Percentiles rank a stretch among this genome's conserved stretches.
Evolutionary conservation across 2,329 filamentous ascomycete species (phyloP).

Genomic region (Diaporthe batatas): DNA sequence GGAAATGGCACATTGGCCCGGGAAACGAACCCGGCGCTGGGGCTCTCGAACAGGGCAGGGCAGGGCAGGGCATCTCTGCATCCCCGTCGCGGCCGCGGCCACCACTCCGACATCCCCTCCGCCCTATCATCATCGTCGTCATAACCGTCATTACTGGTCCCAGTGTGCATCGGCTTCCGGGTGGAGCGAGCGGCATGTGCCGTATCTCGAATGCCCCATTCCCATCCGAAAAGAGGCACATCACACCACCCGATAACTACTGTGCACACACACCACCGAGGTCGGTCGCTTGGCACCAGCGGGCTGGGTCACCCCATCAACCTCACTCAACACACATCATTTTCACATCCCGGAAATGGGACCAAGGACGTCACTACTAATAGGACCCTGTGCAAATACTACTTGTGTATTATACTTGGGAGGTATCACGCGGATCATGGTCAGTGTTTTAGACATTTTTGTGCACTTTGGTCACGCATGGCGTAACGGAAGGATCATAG

Average conservation of each 20-base stretch:
- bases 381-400: conserved; percentile 18
- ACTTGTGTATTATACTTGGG: conserved; percentile 9
- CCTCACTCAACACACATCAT: not conserved
- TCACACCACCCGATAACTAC: not conserved
- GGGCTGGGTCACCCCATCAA: conserved; percentile 23
- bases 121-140: conserved; percentile 14
- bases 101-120: conserved; percentile 3
- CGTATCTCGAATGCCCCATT: not conserved
- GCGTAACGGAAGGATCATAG: conserved; percentile 1
- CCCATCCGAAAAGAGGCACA: not conserved
- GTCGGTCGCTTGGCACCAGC: conserved; percentile 26
- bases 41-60: not conserved
- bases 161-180: not conserved
- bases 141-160: not conserved
- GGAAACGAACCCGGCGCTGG: not conserved
- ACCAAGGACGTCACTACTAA: not conserved
- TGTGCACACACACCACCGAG: not conserved
- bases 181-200: not conserved
- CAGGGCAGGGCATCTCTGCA: conserved; percentile 5
- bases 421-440: not conserved
- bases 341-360: not conserved
- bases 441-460: conserved; percentile 7
- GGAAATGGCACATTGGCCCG: conserved; percentile 5
- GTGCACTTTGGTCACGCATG: conserved; percentile 5
- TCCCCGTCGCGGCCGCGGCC: conserved; percentile 13